Evolutionary conservation across 2,329 filamentous ascomycete genomes (phyloP).

Genomic region (Phyllosticta ampelicida): DNA sequence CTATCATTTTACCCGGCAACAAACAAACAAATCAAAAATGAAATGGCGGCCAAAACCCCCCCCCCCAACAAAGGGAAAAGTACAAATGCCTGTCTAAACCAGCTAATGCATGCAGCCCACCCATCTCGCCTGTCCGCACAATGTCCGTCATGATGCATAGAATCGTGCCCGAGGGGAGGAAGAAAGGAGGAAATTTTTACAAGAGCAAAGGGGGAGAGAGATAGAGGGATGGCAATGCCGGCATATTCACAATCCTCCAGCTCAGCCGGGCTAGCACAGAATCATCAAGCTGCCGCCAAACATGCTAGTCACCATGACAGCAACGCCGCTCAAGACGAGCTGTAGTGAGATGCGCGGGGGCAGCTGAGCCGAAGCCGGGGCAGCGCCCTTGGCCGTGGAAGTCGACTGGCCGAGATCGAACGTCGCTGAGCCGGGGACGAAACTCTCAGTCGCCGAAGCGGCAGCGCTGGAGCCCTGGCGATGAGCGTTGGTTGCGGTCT

Average conservation of each 20-base stretch:
- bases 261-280: background rate
- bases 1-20: no score
- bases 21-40: no score
- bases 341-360: slow-evolving; percentile 1
- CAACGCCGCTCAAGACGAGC: slow-evolving; percentile 3
- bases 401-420: slow-evolving; percentile 3
- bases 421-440: background rate
- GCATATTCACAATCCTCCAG: background rate
- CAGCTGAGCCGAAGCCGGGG: background rate
- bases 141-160: no score
- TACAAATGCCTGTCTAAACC: no score
- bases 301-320: background rate
- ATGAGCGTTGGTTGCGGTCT: slow-evolving; percentile 1
- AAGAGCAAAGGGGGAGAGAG: no score
- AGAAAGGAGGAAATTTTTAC: no score
- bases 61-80: no score
- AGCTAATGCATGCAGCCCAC: no score
- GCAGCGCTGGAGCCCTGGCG: background rate
- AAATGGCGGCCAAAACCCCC: no score
- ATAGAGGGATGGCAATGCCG: no score
- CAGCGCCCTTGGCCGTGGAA: background rate
- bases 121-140: no score
- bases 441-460: background rate
- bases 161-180: no score
- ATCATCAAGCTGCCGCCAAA: slow-evolving; percentile 9